Evolutionary conservation across 345 rosid species (phyloP).

Genomic region (Corchorus olitorius): DNA sequence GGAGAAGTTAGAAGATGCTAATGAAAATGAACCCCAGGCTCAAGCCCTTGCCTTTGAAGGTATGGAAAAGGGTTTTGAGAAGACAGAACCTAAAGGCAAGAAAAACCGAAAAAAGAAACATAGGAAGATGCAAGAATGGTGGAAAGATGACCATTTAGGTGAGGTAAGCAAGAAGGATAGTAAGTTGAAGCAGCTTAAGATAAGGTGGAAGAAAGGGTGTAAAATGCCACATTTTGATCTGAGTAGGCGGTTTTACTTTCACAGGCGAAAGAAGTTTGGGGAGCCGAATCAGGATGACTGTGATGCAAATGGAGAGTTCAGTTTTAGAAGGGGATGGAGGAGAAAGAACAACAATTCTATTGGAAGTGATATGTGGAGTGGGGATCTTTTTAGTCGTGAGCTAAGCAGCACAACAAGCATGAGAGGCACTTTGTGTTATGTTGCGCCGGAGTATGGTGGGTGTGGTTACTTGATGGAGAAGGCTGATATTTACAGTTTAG

Average conservation of each 20-base stretch:
- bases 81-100: conserved; percentile 44
- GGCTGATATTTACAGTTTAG: conserved; percentile 93
- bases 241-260: conserved; percentile 45
- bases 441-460: conserved; percentile 91
- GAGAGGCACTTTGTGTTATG: conserved; percentile 97
- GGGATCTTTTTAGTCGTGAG: conserved; percentile 90
- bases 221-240: conserved; percentile 59
- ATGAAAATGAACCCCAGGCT: conserved; percentile 41
- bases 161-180: conserved; percentile 51
- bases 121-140: conserved; percentile 95
- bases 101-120: conserved; percentile 53
- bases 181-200: conserved; percentile 44
- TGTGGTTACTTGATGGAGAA: conserved; percentile 93
- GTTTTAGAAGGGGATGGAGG: conserved; percentile 87
- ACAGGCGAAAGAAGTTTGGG: conserved; percentile 38
- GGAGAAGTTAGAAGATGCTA: conserved; percentile 48
- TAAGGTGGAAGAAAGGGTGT: conserved; percentile 65
- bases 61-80: conserved; percentile 44
- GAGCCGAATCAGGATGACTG: conserved; percentile 38
- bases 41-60: conserved; percentile 42
- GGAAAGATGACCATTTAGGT: conserved; percentile 93
- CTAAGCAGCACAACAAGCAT: conserved; percentile 99
- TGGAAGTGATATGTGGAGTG: conserved; percentile 96
- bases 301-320: conserved; percentile 78
- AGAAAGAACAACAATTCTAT: conserved; percentile 48